Conservation (phyloP, 2,329 filamentous ascomycete species). For the Fusarium bactridioides region DNA sequence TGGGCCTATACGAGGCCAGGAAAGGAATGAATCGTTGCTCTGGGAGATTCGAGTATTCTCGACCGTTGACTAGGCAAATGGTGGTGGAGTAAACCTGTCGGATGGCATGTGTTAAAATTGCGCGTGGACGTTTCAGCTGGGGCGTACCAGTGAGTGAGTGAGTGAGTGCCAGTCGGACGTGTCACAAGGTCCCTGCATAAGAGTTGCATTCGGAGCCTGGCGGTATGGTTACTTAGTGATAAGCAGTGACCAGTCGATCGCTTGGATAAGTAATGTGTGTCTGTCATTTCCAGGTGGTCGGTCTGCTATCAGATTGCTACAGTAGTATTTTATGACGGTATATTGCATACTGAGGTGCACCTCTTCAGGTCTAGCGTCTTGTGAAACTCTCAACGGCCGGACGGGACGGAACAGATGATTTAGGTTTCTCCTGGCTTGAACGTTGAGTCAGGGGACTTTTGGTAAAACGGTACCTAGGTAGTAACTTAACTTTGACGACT, state of each 20-base stretch:
- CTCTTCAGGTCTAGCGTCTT: conserved; percentile 2
- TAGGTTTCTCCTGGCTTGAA: conserved; percentile 1
- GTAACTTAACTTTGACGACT: not conserved
- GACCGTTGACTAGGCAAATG: not conserved
- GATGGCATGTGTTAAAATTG: conserved; percentile 32
- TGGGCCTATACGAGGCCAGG: not conserved
- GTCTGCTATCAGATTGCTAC: not conserved
- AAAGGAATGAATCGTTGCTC: not conserved
- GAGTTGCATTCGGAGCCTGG: not conserved
- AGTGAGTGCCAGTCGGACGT: not conserved
- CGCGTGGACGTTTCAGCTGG: conserved; percentile 9
- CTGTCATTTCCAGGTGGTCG: not conserved
- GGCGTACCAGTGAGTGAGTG: not conserved
- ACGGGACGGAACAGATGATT: not conserved
- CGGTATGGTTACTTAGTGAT: not conserved
- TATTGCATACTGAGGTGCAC: not conserved
- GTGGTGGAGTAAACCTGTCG: not conserved
- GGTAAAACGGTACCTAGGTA: not conserved
- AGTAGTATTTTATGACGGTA: not conserved
- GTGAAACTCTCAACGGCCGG: not conserved
- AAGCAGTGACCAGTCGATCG: not conserved
- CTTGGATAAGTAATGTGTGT: not conserved
- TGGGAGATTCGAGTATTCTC: conserved; percentile 1
- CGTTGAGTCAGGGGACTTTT: not conserved
- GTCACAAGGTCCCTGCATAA: conserved; percentile 24